Percentiles rank a stretch among this genome's conserved stretches.
These are phyloP conservation scores for Solanum chilense DNA, from an alignment of 257 asterid species.

Conservation along the genomic window DNA sequence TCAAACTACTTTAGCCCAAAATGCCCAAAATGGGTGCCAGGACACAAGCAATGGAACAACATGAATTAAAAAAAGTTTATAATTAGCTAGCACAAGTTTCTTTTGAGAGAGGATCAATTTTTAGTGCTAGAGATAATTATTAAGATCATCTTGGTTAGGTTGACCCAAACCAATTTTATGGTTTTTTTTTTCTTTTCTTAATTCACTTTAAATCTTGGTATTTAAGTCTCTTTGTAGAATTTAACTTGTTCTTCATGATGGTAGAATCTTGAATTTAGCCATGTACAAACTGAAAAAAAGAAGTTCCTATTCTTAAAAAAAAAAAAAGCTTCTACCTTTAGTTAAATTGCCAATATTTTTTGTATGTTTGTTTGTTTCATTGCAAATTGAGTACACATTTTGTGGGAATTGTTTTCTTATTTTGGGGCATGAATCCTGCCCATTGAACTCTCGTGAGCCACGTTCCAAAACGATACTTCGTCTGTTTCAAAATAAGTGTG, in stretches of 20 bases:
- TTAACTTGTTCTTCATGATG: conserved; percentile 22
- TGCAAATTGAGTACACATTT: conserved; percentile 4
- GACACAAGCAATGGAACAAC: conserved; percentile 60
- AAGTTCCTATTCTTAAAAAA: conserved; percentile 2
- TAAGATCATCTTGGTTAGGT: conserved; percentile 19
- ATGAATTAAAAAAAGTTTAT: conserved; percentile 14
- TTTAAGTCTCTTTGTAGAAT: background rate
- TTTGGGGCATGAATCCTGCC: conserved; percentile 40
- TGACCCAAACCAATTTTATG: conserved; percentile 31
- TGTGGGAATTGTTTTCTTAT: conserved; percentile 23
- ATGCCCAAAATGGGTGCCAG: conserved; percentile 71
- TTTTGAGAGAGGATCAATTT: conserved; percentile 18
- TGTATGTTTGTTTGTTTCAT: background rate
- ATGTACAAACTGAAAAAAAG: conserved; percentile 24
- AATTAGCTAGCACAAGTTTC: conserved; percentile 9
- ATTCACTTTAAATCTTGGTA: background rate
- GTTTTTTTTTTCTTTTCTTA: background rate
- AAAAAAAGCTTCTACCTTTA: conserved; percentile 6
- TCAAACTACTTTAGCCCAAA: conserved; percentile 59
- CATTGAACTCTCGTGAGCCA: conserved; percentile 32
- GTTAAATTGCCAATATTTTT: background rate
- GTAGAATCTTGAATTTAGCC: conserved; percentile 23
- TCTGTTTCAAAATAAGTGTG: background rate
- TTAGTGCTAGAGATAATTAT: conserved; percentile 23
- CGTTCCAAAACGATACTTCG: background rate